Evolutionary conservation across 176 grass and related monocot genomes (phyloP).

Genomic region (Thalia dealbata): DNA sequence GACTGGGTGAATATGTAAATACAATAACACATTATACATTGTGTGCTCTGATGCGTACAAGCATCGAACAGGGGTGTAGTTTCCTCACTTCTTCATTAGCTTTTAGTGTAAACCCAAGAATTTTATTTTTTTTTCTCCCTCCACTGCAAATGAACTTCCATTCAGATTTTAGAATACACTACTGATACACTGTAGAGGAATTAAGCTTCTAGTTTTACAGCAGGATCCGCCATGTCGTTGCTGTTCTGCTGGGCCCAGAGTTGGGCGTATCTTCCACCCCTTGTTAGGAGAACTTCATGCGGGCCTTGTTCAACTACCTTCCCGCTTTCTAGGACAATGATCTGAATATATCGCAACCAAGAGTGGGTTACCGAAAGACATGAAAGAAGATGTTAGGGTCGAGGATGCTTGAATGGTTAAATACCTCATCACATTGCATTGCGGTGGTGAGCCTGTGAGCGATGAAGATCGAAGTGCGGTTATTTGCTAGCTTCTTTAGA

Average conservation of each 20-base stretch:
- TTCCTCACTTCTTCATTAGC: too few relatives aligned
- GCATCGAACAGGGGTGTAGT: too few relatives aligned
- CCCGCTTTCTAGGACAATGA: constrained; percentile 87
- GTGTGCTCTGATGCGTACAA: too few relatives aligned
- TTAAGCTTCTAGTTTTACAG: constrained; percentile 66
- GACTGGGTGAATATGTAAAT: too few relatives aligned
- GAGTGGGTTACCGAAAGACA: not conserved
- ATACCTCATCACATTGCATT: constrained; percentile 90
- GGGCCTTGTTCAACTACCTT: constrained; percentile 76
- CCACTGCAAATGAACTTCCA: not conserved
- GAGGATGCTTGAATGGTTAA: not conserved
- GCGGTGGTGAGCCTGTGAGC: constrained; percentile 95
- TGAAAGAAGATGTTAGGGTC: not conserved
- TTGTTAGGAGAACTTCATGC: constrained; percentile 71
- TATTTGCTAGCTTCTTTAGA: constrained; percentile 51
- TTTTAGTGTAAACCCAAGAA: too few relatives aligned
- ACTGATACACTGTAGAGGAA: not conserved
- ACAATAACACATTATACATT: too few relatives aligned
- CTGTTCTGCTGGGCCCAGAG: constrained; percentile 88
- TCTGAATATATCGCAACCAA: constrained; percentile 49
- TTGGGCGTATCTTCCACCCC: constrained; percentile 56
- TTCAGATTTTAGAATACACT: not conserved
- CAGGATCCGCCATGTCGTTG: constrained; percentile 51
- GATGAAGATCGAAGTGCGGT: constrained; percentile 80
- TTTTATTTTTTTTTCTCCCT: not conserved